phyloP scores from a whole-genome alignment of 2,329 filamentous ascomycete genomes.

The Xylaria sp. region DNA sequence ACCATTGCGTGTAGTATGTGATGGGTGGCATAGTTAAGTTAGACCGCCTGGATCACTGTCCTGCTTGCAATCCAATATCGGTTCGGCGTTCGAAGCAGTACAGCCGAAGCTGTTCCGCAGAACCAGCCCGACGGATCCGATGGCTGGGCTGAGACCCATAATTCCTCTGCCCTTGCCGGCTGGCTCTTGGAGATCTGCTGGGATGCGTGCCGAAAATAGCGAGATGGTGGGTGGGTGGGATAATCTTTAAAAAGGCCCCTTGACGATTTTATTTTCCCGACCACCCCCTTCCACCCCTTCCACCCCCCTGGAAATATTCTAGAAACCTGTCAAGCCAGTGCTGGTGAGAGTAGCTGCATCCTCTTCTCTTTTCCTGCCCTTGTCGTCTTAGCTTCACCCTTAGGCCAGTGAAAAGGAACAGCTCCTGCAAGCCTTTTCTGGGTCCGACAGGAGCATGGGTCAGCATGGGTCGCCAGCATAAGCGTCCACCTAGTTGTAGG shows the following conservation, averaged over 20 bases:
- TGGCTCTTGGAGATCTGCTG: constrained; percentile 39
- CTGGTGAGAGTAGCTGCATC: constrained; percentile 2
- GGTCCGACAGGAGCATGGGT: too few species aligned
- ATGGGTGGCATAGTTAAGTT: constrained; percentile 6
- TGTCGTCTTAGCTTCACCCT: constrained; percentile 7
- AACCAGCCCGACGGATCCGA: constrained; percentile 39
- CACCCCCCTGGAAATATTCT: constrained; percentile 25
- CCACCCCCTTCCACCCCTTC: neutral
- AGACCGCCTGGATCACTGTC: neutral
- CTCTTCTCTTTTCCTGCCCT: constrained; percentile 14
- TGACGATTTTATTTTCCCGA: constrained; percentile 21
- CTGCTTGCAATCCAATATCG: neutral
- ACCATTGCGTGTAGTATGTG: neutral
- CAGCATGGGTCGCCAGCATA: constrained; percentile 4
- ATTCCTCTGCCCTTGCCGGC: constrained; percentile 31
- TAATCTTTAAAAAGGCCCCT: constrained; percentile 4
- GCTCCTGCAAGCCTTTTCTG: neutral
- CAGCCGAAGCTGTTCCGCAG: constrained; percentile 28
- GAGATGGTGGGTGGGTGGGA: constrained; percentile 28
- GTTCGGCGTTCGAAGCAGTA: neutral
- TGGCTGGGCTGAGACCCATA: constrained; percentile 38
- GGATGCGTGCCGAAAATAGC: constrained; percentile 35
- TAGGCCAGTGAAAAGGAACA: neutral
- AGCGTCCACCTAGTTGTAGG: neutral
- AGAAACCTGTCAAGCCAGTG: constrained; percentile 26